Evolutionary conservation across 176 grass and related monocot species (phyloP), one percentile per base, ranked within the genome.

Genomic region (Elymus sibiricus): DNA sequence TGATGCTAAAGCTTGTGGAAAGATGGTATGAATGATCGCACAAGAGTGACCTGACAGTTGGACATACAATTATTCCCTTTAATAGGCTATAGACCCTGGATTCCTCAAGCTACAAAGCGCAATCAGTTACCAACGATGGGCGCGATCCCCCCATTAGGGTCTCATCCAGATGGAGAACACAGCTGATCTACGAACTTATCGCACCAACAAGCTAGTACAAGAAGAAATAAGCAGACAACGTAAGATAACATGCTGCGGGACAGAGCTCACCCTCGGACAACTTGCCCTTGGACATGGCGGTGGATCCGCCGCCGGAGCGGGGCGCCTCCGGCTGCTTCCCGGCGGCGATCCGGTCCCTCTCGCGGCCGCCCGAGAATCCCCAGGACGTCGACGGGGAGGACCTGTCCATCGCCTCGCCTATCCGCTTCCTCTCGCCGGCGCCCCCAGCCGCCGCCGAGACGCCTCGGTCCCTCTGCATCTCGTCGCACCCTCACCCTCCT

Each of bases 381-480:
- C 91, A 87, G 17, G 88, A 90, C 42, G 82, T 90, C 24, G 88
- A 93, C 12, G 82, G 78, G 3, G 87, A 92, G n/a, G 91, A 90
- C 76, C 77, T 82, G 43, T 93, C 91, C 81, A 93, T 79, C 40
- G 85, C 85, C 38, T 93, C 91, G 64, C 86, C 83, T 86, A 93
- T 88, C 46, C 88, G 71, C 88, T 93, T 90, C 85, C 85, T 79
- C 39, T 93, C 91, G 11, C 79, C 64, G 56, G 56, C 74, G 64
- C 59, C 88, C 21, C 53, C 75, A 19, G 75, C 82, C 35, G 81
- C 78, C 58, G 72, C 85, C 15, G 68, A 64, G 68, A 84, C 88
- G 28, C 88, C 82, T 64, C 81, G 64, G 69, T 74, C 88, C 29
- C 71, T 80, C 69, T 90, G 83, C 91, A 93, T 90, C 26, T 82